A percentile compares a stretch with the other conserved stretches of the same genome.
Evolutionary conservation across 306 rosid genomes (phyloP).

Genomic region (Bauhinia variegata): DNA sequence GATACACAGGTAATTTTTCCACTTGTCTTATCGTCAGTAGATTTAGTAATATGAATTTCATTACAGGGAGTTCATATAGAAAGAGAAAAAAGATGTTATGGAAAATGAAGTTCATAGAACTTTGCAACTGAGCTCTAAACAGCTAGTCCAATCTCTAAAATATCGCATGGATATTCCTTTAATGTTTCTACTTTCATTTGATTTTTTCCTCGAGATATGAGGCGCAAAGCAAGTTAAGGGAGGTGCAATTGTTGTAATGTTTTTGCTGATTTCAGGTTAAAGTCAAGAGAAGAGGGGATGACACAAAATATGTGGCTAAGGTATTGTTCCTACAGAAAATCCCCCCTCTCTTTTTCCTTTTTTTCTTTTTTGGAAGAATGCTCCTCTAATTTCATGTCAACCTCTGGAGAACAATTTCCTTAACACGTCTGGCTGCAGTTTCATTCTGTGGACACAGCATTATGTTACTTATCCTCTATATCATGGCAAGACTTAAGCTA

Average conservation of each 20-base stretch:
- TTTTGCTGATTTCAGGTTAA: constrained; percentile 66
- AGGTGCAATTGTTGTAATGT: constrained; percentile 19
- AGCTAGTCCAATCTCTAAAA: constrained; percentile 20
- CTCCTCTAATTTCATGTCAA: constrained; percentile 29
- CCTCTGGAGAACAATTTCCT: constrained; percentile 23
- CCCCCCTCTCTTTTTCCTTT: too few species aligned
- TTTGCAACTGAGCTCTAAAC: constrained; percentile 8
- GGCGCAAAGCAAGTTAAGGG: constrained; percentile 11
- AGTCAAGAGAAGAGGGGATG: constrained; percentile 97
- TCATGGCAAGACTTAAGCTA: constrained; percentile 1
- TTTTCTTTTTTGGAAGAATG: neutral
- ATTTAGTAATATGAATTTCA: constrained; percentile 22
- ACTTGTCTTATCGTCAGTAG: constrained; percentile 27
- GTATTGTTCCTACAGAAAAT: constrained; percentile 48
- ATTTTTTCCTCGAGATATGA: constrained; percentile 13
- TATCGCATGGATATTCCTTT: constrained; percentile 20
- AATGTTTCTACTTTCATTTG: constrained; percentile 22
- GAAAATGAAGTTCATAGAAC: constrained; percentile 8
- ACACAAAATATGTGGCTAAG: constrained; percentile 96
- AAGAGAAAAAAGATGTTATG: constrained; percentile 7
- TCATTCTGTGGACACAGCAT: constrained; percentile 10
- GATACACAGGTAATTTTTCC: constrained; percentile 75
- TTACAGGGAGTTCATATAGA: constrained; percentile 7
- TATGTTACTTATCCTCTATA: constrained; percentile 15
- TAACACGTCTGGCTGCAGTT: constrained; percentile 22